Evolutionary conservation across 805 yeast genomes (phyloP), one percentile per base, ranked within the genome.

Genomic region (Millerozyma miso): DNA sequence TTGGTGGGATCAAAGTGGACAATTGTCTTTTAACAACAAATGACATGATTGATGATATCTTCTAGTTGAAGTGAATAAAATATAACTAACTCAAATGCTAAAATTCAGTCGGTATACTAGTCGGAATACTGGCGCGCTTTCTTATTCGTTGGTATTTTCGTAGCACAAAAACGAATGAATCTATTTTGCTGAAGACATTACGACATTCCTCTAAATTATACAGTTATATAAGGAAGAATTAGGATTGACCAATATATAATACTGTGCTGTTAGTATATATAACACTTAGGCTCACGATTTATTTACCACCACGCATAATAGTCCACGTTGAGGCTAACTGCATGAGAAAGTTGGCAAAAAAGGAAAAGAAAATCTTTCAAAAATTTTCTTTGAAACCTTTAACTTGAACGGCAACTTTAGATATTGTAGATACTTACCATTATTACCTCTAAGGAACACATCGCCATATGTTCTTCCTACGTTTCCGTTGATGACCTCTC

Each of bases 1-100:
- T 91, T 68, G 99, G 99, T 58, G 99, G 99, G 64, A 91, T 90
- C 75, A 91, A 79, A 61, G 97, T 85, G 53, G 98, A 89, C 69
- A 91, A 79, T 59, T 84, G 84, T 76, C 99, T 90, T 83, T 87
- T 90, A 62, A 82, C 76, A 70, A 89, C 77, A 75, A 82, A 85
- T 62, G 93, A 85, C 95, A 86, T 88, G 45, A 37, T 42, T 35
- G 13, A 16, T 10, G 6, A 23, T 23, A 23, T 10, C 10, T 23
- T 23, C 29, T 23, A 23, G 29, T 23, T 23, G 6, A 23, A 7
- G 10, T 23, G 29, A 23, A 23, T 23, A 23, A 23, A 23, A 7
- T 23, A 23, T 7, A 23, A 23, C 29, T 23, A 23, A 23, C 10
- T 23, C 29, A 32, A 14, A 32, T 32, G 35, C 15, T 14, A 6